These are phyloP conservation scores for Paulownia fortunei DNA, from an alignment of 257 asterid species.

Conservation along the genomic window DNA sequence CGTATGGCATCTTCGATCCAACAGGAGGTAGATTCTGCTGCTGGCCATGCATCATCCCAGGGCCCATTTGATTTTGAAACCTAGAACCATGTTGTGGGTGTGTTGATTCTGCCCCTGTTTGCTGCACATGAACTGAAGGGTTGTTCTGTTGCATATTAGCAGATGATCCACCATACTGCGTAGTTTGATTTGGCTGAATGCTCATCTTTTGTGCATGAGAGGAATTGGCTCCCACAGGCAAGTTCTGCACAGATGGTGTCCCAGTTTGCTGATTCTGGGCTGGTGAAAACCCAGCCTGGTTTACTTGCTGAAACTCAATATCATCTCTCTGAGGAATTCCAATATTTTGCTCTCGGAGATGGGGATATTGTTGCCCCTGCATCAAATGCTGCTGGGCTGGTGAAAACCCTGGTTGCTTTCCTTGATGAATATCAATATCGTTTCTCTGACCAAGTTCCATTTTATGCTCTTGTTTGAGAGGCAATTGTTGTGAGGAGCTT, in stretches of 20 bases:
- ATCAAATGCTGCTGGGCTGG: conserved; percentile 55
- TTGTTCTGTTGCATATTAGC: conserved; percentile 59
- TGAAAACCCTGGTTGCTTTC: conserved; percentile 66
- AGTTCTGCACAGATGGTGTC: conserved; percentile 51
- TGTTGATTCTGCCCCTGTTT: conserved; percentile 48
- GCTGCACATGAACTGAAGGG: conserved; percentile 51
- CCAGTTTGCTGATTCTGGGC: conserved; percentile 60
- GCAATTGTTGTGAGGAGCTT: conserved; percentile 59
- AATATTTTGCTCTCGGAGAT: conserved; percentile 58
- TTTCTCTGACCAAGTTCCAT: conserved; percentile 60
- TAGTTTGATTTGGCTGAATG: conserved; percentile 55
- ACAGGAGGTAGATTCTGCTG: conserved; percentile 58
- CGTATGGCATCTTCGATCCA: conserved; percentile 64
- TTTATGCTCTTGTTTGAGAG: conserved; percentile 68
- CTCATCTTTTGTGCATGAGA: conserved; percentile 46
- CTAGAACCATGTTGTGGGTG: conserved; percentile 59
- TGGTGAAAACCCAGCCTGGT: conserved; percentile 63
- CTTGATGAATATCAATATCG: conserved; percentile 59
- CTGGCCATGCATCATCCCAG: conserved; percentile 62
- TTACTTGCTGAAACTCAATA: conserved; percentile 58
- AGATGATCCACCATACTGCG: conserved; percentile 54
- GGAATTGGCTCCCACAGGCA: conserved; percentile 49
- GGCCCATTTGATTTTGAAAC: conserved; percentile 69
- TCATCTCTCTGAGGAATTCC: conserved; percentile 61
- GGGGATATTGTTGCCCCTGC: conserved; percentile 66